Base-by-base conservation (phyloP, 225 moss, liverwort and hornwort species). In the Anthoceros angustus region DNA sequence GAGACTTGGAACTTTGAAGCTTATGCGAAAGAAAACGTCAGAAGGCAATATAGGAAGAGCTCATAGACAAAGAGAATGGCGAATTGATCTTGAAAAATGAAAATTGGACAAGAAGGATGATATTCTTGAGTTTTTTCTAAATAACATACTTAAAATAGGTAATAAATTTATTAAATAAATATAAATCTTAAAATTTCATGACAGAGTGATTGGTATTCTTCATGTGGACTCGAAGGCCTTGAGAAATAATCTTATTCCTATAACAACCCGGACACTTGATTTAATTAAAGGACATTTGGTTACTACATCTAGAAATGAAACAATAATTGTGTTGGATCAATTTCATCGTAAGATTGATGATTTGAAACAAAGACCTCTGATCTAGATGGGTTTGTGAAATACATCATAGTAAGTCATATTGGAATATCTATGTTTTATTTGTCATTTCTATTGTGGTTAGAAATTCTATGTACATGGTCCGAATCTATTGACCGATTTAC, bases 41-140 rank as follows among this genome's bases (percentile, higher is more conserved):
- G 73, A 4, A 71, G 76, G 43, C 81, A 81, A 63, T 92, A 85
- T 71, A 80, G 92, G 86, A 92, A 67, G 88, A 86, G 23, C 77
- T 92, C 76, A 83, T 61, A 81, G 82, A 64, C 86, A 92, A 69
- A 81, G 88, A 7, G 92, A 92, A 70, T 85, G 83, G 86, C 86
- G 86, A 43, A 92, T 92, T 72, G 88, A 86, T 42, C 82, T 92
- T 63, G 82, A 88, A 68, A 82, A 82, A 42, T 86, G 88, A 88
- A 75, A 76, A 26, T 83, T 79, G 64, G 77, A 74, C 77, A 74
- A 77, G 82, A 72, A 42, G 62, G n/a, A 15, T 38, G 4, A 20
- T 50, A 63, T 40, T 16, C 14, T 41, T 45, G n/a, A 24, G 23
- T 68, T 43, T 43, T 43, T 43, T 43, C 12, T 7, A 8, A 8